Evolutionary conservation across 306 rosid genomes (phyloP).

Genomic region (Citrullus mucosospermus): DNA sequence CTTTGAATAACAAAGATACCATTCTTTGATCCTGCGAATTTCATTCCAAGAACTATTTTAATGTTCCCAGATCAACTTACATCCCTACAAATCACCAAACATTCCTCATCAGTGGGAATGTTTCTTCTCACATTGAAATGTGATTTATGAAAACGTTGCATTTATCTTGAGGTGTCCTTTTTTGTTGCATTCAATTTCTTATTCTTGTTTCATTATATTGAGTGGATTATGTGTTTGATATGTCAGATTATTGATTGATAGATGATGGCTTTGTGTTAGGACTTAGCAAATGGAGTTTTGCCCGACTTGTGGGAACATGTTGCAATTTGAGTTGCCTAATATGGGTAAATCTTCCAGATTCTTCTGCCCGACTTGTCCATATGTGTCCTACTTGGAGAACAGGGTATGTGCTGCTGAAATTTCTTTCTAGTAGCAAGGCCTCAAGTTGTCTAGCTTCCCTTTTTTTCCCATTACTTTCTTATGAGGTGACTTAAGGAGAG

Average conservation of each 20-base stretch:
- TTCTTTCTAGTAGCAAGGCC: not conserved
- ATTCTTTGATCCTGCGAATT: no score
- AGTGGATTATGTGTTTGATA: not conserved
- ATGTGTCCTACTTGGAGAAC: constrained; percentile 27
- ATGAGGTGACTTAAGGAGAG: not conserved
- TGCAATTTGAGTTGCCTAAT: constrained; percentile 34
- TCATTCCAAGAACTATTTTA: no score
- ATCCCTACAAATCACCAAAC: no score
- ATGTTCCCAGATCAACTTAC: no score
- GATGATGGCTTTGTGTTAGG: not conserved
- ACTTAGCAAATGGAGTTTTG: constrained; percentile 38
- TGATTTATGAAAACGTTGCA: no score
- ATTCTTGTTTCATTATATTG: not conserved
- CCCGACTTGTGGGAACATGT: constrained; percentile 46
- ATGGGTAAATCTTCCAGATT: constrained; percentile 37
- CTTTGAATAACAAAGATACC: no score
- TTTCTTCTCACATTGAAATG: no score
- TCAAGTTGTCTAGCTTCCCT: not conserved
- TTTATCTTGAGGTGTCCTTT: no score
- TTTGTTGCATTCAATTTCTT: no score
- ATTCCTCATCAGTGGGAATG: no score
- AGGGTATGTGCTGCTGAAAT: constrained; percentile 10
- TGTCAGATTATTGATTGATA: not conserved
- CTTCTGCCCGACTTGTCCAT: constrained; percentile 43
- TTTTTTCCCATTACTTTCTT: not conserved